These are phyloP conservation scores for Hyaloscypha bicolor DNA, from an alignment of 495 filamentous ascomycete genomes.

Conservation along the genomic window DNA sequence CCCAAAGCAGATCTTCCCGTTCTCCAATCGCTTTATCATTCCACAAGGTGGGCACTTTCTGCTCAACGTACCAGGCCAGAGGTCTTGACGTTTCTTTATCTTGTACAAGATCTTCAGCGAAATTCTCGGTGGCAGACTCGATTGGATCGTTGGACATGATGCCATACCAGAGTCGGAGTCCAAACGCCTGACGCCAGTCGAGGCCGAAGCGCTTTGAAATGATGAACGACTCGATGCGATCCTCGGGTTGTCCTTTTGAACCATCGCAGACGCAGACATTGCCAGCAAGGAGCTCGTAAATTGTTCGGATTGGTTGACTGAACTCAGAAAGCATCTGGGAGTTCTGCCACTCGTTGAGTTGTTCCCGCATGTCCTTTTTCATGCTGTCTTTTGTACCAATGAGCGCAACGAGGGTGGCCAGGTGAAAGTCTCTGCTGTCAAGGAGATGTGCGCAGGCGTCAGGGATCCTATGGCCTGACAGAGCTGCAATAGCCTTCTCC, in stretches of 20 bases:
- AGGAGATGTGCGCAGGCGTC: slow-evolving; percentile 81
- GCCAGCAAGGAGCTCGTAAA: slow-evolving; percentile 89
- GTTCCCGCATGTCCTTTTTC: slow-evolving; percentile 68
- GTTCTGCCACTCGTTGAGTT: slow-evolving; percentile 83
- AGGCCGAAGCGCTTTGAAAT: slow-evolving; percentile 81
- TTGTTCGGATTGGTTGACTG: slow-evolving; percentile 76
- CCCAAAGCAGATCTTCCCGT: slow-evolving; percentile 81
- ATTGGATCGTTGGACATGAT: slow-evolving; percentile 67
- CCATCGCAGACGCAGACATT: slow-evolving; percentile 82
- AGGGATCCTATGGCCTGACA: slow-evolving; percentile 74
- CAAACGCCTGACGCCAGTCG: slow-evolving; percentile 92
- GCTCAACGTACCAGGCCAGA: slow-evolving; percentile 59
- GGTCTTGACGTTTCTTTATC: slow-evolving; percentile 63
- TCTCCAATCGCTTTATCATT: slow-evolving; percentile 50
- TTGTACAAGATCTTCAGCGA: slow-evolving; percentile 65
- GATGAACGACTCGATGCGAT: slow-evolving; percentile 72
- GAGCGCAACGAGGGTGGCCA: slow-evolving; percentile 81
- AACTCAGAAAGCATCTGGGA: slow-evolving; percentile 83
- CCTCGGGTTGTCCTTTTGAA: slow-evolving; percentile 69
- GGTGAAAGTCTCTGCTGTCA: slow-evolving; percentile 70
- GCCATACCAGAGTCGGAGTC: slow-evolving; percentile 84
- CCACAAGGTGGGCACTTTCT: slow-evolving; percentile 47
- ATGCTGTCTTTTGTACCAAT: slow-evolving; percentile 69
- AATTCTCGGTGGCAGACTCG: slow-evolving; percentile 69
- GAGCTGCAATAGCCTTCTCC: slow-evolving; percentile 78